Evolutionary conservation across 768 basidiomycete genomes (phyloP), one percentile per base, ranked within the genome.

Genomic region (Phlebiopsis gigantea): DNA sequence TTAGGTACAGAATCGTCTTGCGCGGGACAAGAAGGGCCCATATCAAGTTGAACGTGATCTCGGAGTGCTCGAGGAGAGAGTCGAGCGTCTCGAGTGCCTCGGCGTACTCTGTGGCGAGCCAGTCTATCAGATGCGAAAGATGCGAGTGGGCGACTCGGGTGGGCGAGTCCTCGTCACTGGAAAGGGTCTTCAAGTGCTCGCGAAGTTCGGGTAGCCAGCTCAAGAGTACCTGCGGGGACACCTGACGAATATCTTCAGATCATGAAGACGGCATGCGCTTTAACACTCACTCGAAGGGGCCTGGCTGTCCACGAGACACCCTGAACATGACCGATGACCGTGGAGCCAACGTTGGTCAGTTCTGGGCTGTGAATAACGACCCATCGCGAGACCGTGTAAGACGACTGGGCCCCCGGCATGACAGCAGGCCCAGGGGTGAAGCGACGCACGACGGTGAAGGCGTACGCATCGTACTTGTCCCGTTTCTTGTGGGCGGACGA

Each of bases 251-350:
- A 49, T 52, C 31, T 28, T 43, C 10, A 24, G 14, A 45, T 6
- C 47, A 9, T 9, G n/a, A 5, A 28, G n/a, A 48, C 22, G 26
- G 14, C 22, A 42, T 5, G 26, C 10, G 12, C 31, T 50, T 28
- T 4, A 28, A 44, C 6, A 57, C 59, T 5, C 62, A 82, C 83
- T 68, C 81, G 78, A 9, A 85, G 72, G 6, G 82, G 81, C 26
- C 81, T 78, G 4, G 78, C 65, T 29, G 80, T 78, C 83, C 84
- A 86, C 7, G 83, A 84, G 24, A 84, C 70, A 15, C 83, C 83
- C 25, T 79, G 80, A 75, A 80, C 81, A 4, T 75, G 72, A 53
- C 77, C 72, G 57, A 86, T 79, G 19, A 85, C 79, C 41, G 81
- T 79, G 59, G 80, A 77, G 61, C 81, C 82, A 1, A 79, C 79